Conservation (phyloP, 192 early-diverging fungal genomes). For the Backusella luteola region DNA sequence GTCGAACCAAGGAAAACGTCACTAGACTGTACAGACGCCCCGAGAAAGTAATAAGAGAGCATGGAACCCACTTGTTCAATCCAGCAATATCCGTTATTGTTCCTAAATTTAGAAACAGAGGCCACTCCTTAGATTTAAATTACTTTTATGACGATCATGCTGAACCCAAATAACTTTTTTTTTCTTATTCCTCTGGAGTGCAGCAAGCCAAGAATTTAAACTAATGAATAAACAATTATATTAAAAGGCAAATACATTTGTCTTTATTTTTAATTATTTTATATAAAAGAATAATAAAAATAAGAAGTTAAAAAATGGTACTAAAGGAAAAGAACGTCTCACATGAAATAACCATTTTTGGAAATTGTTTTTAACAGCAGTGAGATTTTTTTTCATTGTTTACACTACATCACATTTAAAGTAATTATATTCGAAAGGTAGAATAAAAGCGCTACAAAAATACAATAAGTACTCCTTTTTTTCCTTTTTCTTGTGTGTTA, state of each 20-base stretch:
- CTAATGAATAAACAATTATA: not conserved
- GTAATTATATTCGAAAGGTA: not conserved
- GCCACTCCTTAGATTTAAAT: not conserved
- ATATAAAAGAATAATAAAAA: not conserved
- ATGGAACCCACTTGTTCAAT: not conserved
- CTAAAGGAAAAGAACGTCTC: not conserved
- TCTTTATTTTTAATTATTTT: not conserved
- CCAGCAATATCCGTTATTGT: not conserved
- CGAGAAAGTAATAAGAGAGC: not conserved
- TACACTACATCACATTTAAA: constrained; percentile 7
- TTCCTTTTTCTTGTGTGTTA: not conserved
- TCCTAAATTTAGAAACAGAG: not conserved
- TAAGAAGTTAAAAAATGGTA: not conserved
- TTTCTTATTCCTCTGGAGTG: not conserved
- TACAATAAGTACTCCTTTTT: not conserved
- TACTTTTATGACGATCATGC: not conserved
- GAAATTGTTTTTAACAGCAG: constrained; percentile 5
- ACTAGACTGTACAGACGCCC: not conserved
- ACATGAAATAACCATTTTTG: not conserved
- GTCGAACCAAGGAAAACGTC: not conserved
- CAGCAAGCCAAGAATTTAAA: not conserved
- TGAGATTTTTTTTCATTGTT: not conserved
- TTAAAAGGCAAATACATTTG: not conserved
- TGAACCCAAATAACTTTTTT: not conserved
- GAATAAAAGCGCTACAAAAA: not conserved